Evolutionary conservation across 306 rosid genomes (phyloP), one percentile per base, ranked within the genome.

Genomic region (Prunus campanulata): DNA sequence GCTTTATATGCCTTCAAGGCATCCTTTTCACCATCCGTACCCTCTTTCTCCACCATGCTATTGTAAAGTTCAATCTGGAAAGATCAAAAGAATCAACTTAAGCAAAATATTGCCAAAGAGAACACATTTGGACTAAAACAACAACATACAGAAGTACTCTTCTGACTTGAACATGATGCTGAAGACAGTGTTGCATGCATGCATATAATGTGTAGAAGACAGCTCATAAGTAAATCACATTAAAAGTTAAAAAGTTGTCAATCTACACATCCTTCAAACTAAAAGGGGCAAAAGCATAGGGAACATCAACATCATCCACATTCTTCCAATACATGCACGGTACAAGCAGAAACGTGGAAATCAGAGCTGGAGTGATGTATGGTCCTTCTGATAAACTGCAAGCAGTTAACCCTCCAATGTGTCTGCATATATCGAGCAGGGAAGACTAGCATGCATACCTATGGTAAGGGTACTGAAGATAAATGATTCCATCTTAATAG

Each of bases 41-140:
- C 96, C 74, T 88, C 95, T 81, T 91, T 89, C 46, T 85, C 87
- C 57, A 95, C 96, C 89, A 92, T 82, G 82, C 93, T 91, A 77
- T 95, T 92, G 80, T 95, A 95, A 74, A 95, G 96, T 69, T 95
- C 95, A 78, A 95, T 85, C 98, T 95, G 87, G 35, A 83, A 78
- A 74, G 68, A 79, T 44, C 15, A 84, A 77, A 67, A 74, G 60
- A 75, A 61, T 56, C 54, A 32, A 39, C 74, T 77, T 44, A 25
- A 59, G 27, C 66, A 66, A 62, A 78, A 51, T 8, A 20, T 39
- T 22, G 50, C 15, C 3, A 14, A 50, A 30, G 67, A 70, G 12
- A 25, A 16, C 8, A 44, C 16, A n/a, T 18, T 24, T 22, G 24
- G 19, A 62, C 3, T 71, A 42, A 61, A 48, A 59, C 19, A 18